Conservation (phyloP, 140 eudicot genomes). For the Bidens hawaiensis region DNA sequence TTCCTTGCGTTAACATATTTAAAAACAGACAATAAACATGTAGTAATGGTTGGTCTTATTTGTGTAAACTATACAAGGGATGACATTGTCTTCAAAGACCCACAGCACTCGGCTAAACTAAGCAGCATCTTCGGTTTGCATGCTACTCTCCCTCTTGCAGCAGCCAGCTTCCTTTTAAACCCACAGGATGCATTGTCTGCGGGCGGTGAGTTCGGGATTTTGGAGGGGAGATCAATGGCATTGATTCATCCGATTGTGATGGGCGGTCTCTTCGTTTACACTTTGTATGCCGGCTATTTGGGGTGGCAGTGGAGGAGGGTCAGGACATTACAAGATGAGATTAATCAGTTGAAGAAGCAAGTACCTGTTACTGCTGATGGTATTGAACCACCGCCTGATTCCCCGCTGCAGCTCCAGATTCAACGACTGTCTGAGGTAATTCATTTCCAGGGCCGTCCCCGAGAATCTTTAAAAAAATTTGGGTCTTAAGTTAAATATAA, state of each 20-base stretch:
- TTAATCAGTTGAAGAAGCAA: slow-evolving; percentile 68
- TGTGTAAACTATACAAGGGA: too few relatives aligned
- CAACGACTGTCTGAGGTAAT: slow-evolving; percentile 73
- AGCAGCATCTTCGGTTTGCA: too few relatives aligned
- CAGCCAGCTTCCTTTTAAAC: slow-evolving; percentile 46
- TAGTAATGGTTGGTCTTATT: too few relatives aligned
- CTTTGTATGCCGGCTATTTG: slow-evolving; percentile 81
- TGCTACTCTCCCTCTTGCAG: too few relatives aligned
- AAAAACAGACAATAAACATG: too few relatives aligned
- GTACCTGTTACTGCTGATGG: slow-evolving; percentile 48
- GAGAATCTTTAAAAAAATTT: too few relatives aligned
- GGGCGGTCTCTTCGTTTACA: slow-evolving; percentile 66
- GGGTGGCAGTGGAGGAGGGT: slow-evolving; percentile 99
- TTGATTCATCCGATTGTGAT: slow-evolving; percentile 73
- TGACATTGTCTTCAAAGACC: too few relatives aligned
- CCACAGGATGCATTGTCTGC: slow-evolving; percentile 88
- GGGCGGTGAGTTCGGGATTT: slow-evolving; percentile 75
- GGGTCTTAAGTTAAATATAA: too few relatives aligned
- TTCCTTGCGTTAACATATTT: too few relatives aligned
- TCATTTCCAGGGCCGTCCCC: too few relatives aligned
- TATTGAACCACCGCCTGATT: slow-evolving; percentile 40
- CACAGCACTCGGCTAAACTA: too few relatives aligned
- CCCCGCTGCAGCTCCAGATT: slow-evolving; percentile 70
- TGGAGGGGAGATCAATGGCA: slow-evolving; percentile 79
- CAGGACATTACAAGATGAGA: slow-evolving; percentile 69